Evolutionary conservation across 805 yeast genomes (phyloP), one percentile per base, ranked within the genome.

Genomic region (Jamesozyma gamospora): DNA sequence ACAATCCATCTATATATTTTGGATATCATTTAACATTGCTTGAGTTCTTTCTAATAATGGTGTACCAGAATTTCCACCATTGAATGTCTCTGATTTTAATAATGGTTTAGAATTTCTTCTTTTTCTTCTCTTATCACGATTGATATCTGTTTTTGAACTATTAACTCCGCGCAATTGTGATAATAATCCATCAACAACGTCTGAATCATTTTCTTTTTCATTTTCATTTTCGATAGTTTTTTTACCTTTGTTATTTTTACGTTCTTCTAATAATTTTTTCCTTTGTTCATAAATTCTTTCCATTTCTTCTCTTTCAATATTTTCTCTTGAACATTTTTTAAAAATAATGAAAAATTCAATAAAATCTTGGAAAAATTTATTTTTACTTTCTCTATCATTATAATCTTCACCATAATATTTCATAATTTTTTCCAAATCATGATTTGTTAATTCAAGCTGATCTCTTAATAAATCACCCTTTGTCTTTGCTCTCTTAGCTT

Each of bases 351-450:
- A 63, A 50, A 82, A 82, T 40, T 69, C 70, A 6, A 77, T 59
- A 49, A 82, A 77, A 52, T 75, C 77, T 42, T 71, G 63, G 55
- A 82, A 73, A 53, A 82, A 82, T 0, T 75, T 62, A 50, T 74
- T 77, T 48, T 75, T 70, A 7, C 75, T 70, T 17, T 73, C 65
- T 28, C 69, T 71, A 40, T 71, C 74, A 3, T 53, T 44, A 2
- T 75, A 72, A 50, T 77, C 77, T 55, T 82, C 94, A 8, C 90
- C 94, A 53, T 77, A 82, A 55, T 74, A 79, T 39, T 65, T 64
- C 84, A 82, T 76, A 41, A 79, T 54, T 40, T 72, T 70, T 24
- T 74, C 74, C 44, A 79, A 71, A 35, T 70, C 75, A 21, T 64
- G 63, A 43, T 72, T 60, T 0, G 83, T 74, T 36, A 64, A 62